Percentiles rank a stretch among this genome's conserved stretches.
Evolutionary conservation across 176 grass and related monocot species (phyloP).

Genomic region (Otatea glauca): DNA sequence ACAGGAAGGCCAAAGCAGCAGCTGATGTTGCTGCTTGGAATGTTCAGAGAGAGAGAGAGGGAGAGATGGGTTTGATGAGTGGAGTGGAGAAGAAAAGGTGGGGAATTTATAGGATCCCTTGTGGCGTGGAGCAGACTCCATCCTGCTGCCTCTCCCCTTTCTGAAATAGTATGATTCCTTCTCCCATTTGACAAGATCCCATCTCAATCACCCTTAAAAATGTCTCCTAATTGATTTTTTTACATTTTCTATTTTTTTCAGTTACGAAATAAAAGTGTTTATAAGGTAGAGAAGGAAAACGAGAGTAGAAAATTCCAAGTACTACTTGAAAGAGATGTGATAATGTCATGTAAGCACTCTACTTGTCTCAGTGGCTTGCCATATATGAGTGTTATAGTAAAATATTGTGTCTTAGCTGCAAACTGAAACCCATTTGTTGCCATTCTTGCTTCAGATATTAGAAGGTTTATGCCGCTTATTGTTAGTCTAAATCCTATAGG

Average conservation of each 20-base stretch:
- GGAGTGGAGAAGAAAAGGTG: slow-evolving; percentile 51
- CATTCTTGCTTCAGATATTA: not conserved
- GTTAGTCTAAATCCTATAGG: not conserved
- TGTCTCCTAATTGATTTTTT: not conserved
- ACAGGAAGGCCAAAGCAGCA: not conserved
- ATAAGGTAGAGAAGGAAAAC: not conserved
- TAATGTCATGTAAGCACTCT: not conserved
- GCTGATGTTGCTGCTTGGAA: slow-evolving; percentile 1
- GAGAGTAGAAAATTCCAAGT: not conserved
- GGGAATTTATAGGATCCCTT: slow-evolving; percentile 54
- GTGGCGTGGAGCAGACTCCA: slow-evolving; percentile 60
- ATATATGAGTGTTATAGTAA: not conserved
- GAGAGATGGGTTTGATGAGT: slow-evolving; percentile 45
- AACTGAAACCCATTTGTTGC: not conserved
- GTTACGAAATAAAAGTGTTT: not conserved
- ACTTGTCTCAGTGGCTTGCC: not conserved
- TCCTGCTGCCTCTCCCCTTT: slow-evolving; percentile 23
- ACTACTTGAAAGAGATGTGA: slow-evolving; percentile 5
- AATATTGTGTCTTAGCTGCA: not conserved
- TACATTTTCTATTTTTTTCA: not conserved
- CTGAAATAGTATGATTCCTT: slow-evolving; percentile 63
- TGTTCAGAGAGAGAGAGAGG: not conserved
- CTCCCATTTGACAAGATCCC: slow-evolving; percentile 44
- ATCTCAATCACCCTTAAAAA: not conserved
- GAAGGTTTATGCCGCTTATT: not conserved